Conservation (phyloP, 2,329 filamentous ascomycete genomes). For the Fusarium sp. region DNA sequence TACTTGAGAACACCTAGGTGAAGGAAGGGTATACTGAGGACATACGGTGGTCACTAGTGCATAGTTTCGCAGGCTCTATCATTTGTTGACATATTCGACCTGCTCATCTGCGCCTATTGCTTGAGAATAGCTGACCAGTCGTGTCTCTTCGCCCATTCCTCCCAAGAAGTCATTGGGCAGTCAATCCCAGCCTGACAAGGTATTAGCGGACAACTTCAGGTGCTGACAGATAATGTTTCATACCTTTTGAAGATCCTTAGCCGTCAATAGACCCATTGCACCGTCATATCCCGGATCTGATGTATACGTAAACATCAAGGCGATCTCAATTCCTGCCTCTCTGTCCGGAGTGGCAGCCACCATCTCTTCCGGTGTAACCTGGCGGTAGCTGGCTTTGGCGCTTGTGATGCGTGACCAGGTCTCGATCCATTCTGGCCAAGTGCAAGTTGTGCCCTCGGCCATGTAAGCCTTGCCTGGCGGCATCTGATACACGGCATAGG, state of each 20-base stretch:
- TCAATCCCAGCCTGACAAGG: slow-evolving; percentile 52
- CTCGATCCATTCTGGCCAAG: slow-evolving; percentile 56
- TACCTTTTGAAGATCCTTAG: slow-evolving; percentile 55
- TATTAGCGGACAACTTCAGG: background rate
- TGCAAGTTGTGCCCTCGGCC: slow-evolving; percentile 56
- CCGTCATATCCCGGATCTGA: slow-evolving; percentile 60
- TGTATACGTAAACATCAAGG: slow-evolving; percentile 57
- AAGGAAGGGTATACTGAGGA: background rate
- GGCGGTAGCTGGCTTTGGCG: slow-evolving; percentile 48
- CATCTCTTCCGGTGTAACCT: slow-evolving; percentile 53
- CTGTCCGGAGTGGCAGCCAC: slow-evolving; percentile 49
- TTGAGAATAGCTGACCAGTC: slow-evolving; percentile 46
- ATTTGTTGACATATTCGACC: background rate
- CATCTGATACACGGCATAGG: slow-evolving; percentile 59
- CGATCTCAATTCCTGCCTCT: slow-evolving; percentile 55
- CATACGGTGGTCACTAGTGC: background rate
- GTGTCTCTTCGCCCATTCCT: slow-evolving; percentile 48
- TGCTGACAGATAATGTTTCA: slow-evolving; percentile 8
- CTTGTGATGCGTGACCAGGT: slow-evolving; percentile 53
- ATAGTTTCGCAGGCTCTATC: background rate
- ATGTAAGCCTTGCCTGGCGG: slow-evolving; percentile 58
- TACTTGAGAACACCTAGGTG: too few relatives aligned
- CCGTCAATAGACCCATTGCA: slow-evolving; percentile 53
- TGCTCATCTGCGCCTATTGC: background rate
- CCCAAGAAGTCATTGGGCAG: slow-evolving; percentile 52